Percentiles rank a stretch among this genome's conserved stretches.
These are phyloP conservation scores for Cystobasidium sp. DNA, from an alignment of 1,284 basidiomycete species.

Conservation along the genomic window DNA sequence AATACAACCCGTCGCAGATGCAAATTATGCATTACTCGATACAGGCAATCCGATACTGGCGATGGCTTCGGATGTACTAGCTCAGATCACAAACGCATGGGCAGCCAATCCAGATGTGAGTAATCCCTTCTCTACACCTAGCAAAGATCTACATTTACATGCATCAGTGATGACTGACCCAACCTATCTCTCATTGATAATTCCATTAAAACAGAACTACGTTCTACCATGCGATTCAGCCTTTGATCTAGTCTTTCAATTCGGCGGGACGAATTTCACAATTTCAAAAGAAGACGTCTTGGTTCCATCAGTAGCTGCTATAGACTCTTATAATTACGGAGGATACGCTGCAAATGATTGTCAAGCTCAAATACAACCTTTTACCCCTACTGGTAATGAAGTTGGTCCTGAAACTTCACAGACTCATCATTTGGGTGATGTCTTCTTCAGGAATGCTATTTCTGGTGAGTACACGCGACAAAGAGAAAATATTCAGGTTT, in stretches of 20 bases:
- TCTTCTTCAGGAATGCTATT: constrained; percentile 42
- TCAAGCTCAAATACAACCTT: constrained; percentile 44
- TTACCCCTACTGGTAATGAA: constrained; percentile 40
- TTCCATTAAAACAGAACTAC: constrained; percentile 23
- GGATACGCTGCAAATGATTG: constrained; percentile 37
- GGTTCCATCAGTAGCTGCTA: constrained; percentile 34
- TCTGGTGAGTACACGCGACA: constrained; percentile 23
- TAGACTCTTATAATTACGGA: constrained; percentile 38
- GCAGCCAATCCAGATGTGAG: constrained; percentile 44
- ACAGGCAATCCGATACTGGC: constrained; percentile 42
- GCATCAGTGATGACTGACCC: not conserved
- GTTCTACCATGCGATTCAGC: constrained; percentile 36
- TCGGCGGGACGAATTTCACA: constrained; percentile 37
- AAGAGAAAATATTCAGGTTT: too few relatives aligned
- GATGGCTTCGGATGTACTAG: constrained; percentile 36
- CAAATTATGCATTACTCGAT: constrained; percentile 38
- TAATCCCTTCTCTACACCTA: too few relatives aligned
- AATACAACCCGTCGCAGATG: constrained; percentile 37
- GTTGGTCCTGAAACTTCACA: constrained; percentile 40
- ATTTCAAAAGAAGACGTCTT: constrained; percentile 35
- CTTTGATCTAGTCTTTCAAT: constrained; percentile 41
- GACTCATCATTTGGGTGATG: constrained; percentile 42
- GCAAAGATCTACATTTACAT: not conserved
- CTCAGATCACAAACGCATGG: constrained; percentile 43
- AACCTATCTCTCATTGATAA: not conserved